These are phyloP conservation scores for Metarhizium humberi DNA, from an alignment of 2,329 filamentous ascomycete species.

Conservation along the genomic window DNA sequence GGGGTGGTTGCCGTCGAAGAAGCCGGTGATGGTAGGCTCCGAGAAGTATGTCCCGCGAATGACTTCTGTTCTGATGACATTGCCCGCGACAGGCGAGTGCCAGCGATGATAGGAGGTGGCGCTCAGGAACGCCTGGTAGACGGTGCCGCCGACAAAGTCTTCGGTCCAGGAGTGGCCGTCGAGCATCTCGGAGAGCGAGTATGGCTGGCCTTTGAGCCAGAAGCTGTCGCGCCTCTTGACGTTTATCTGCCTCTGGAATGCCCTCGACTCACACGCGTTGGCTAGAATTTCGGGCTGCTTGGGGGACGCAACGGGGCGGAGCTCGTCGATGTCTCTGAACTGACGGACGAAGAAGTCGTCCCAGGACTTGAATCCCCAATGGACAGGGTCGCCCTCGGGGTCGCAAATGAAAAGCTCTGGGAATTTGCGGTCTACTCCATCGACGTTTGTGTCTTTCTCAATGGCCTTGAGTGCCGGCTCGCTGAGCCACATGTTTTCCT, in stretches of 20 bases:
- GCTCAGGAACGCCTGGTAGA: slow-evolving; percentile 63
- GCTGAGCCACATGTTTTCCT: slow-evolving; percentile 45
- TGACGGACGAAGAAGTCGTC: slow-evolving; percentile 59
- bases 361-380: slow-evolving; percentile 59
- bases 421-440: slow-evolving; percentile 34
- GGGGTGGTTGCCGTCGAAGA: slow-evolving; percentile 15
- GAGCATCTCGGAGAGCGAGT: slow-evolving; percentile 56
- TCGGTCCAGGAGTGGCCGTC: slow-evolving; percentile 40
- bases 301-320: slow-evolving; percentile 46
- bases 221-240: slow-evolving; percentile 51
- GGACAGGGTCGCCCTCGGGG: slow-evolving; percentile 27
- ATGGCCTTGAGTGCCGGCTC: slow-evolving; percentile 36
- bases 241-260: slow-evolving; percentile 40
- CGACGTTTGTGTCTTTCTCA: slow-evolving; percentile 39
- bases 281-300: slow-evolving; percentile 44
- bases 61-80: slow-evolving; percentile 45
- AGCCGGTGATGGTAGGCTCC: slow-evolving; percentile 28
- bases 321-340: slow-evolving; percentile 35
- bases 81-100: slow-evolving; percentile 58
- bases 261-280: slow-evolving; percentile 56
- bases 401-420: slow-evolving; percentile 57
- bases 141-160: slow-evolving; percentile 51
- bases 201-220: slow-evolving; percentile 61
- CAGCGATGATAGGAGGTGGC: slow-evolving; percentile 62
- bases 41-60: slow-evolving; percentile 59